A percentile compares a stretch with the other conserved stretches of the same genome.
Evolutionary conservation across 2,329 filamentous ascomycete genomes (phyloP).

Genomic region (Fusarium sp.): DNA sequence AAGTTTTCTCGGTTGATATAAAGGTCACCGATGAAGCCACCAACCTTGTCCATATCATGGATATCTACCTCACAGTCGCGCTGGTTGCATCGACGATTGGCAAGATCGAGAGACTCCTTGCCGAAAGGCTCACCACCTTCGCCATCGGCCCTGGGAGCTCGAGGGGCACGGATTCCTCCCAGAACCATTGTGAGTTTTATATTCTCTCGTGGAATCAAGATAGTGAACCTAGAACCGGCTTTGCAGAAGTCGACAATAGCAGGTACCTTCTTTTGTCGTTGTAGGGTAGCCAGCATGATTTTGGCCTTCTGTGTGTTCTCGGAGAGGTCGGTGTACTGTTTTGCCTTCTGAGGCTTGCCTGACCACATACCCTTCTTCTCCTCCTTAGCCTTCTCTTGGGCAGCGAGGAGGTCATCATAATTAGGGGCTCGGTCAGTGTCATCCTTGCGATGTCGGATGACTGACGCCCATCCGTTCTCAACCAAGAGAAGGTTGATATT

Average conservation of each 20-base stretch:
- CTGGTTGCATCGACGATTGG: slow-evolving; percentile 88
- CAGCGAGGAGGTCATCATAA: slow-evolving; percentile 87
- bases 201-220: slow-evolving; percentile 90
- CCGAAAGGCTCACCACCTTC: slow-evolving; percentile 92
- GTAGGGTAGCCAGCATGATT: slow-evolving; percentile 86
- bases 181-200: slow-evolving; percentile 95
- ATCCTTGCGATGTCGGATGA: slow-evolving; percentile 94
- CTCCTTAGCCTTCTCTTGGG: slow-evolving; percentile 84
- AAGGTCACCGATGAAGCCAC: slow-evolving; percentile 94
- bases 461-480: slow-evolving; percentile 92
- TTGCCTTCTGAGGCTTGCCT: slow-evolving; percentile 83
- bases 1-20: slow-evolving; percentile 97
- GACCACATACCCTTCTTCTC: slow-evolving; percentile 96
- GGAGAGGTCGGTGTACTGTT: slow-evolving; percentile 88
- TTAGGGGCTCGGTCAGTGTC: slow-evolving; percentile 93
- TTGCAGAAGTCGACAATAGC: slow-evolving; percentile 98
- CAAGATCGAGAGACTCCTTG: slow-evolving; percentile 92
- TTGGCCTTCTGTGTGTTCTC: slow-evolving; percentile 95
- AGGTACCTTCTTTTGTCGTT: slow-evolving; percentile 91
- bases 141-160: slow-evolving; percentile 79
- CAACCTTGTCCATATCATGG: slow-evolving; percentile 93
- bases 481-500: slow-evolving; percentile 87
- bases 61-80: slow-evolving; percentile 97
- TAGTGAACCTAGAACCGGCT: slow-evolving; percentile 92
- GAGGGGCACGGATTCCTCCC: slow-evolving; percentile 89